phyloP scores from a whole-genome alignment of 2,329 filamentous ascomycete genomes.

The Ophidiomyces ophidiicola region DNA sequence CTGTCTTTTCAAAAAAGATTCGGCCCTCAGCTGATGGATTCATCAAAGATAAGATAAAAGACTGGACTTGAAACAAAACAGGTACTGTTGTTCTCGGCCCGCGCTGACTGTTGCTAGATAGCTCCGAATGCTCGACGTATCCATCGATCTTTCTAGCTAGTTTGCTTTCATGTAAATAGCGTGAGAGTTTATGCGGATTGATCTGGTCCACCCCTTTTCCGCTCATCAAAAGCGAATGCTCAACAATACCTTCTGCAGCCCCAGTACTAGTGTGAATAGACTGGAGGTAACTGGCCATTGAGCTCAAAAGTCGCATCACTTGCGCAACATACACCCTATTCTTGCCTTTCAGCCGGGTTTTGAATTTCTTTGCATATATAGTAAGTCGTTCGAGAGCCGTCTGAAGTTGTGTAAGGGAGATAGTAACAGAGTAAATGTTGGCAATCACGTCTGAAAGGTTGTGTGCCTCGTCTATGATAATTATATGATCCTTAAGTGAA shows the following conservation, averaged over 20 bases:
- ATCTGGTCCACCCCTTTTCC: slow-evolving; percentile 89
- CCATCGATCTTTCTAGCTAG: slow-evolving; percentile 89
- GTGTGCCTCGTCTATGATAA: slow-evolving; percentile 96
- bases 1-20: slow-evolving; percentile 44
- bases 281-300: slow-evolving; percentile 58
- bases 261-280: slow-evolving; percentile 32
- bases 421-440: slow-evolving; percentile 68
- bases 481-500: slow-evolving; percentile 71
- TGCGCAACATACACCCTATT: slow-evolving; percentile 88
- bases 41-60: slow-evolving; percentile 67
- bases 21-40: slow-evolving; percentile 62
- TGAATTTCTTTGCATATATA: slow-evolving; percentile 74
- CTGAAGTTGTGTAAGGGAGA: slow-evolving; percentile 61
- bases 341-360: slow-evolving; percentile 75
- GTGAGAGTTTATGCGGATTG: slow-evolving; percentile 77
- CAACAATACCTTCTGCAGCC: slow-evolving; percentile 53
- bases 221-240: slow-evolving; percentile 59
- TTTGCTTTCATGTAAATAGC: slow-evolving; percentile 84
- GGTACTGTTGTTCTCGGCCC: slow-evolving; percentile 33
- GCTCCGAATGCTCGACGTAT: slow-evolving; percentile 54
- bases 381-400: slow-evolving; percentile 63
- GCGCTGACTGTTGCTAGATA: slow-evolving; percentile 17
- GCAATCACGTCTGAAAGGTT: slow-evolving; percentile 94
- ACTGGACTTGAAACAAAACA: slow-evolving; percentile 50
- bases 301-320: slow-evolving; percentile 69